Evolutionary conservation across 2,329 filamentous ascomycete species (phyloP).

Genomic region (Phyllosticta capitalensis): DNA sequence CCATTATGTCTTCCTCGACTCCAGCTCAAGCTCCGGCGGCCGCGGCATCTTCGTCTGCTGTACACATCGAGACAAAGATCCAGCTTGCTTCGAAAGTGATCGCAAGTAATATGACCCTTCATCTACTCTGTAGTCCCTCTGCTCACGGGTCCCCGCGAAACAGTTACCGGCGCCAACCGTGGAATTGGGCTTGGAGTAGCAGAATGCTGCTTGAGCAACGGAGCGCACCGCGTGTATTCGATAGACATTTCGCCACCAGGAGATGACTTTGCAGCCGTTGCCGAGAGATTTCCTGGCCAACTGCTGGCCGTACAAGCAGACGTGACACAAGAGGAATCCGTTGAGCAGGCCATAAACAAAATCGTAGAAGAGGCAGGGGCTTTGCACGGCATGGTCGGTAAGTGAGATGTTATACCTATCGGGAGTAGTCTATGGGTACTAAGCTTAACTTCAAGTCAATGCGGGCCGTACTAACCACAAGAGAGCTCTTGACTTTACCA

Average conservation of each 20-base stretch:
- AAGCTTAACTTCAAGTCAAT: conserved; percentile 20
- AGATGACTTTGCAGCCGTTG: conserved; percentile 33
- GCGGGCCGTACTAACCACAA: conserved; percentile 45
- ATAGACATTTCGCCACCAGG: conserved; percentile 36
- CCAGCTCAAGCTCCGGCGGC: neutral
- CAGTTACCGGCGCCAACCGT: conserved; percentile 22
- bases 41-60: conserved; percentile 4
- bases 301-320: conserved; percentile 36
- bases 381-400: conserved; percentile 42
- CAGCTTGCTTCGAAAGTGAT: conserved; percentile 20
- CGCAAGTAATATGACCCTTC: neutral
- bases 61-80: conserved; percentile 18
- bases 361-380: conserved; percentile 36
- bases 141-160: conserved; percentile 13
- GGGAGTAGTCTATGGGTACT: too few species aligned
- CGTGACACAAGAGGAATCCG: conserved; percentile 39
- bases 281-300: conserved; percentile 31
- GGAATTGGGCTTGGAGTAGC: conserved; percentile 39
- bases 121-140: too few species aligned
- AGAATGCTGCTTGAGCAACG: conserved; percentile 38
- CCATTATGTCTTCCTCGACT: neutral
- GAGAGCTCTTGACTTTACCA: conserved; percentile 41
- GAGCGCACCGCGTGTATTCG: conserved; percentile 35
- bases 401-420: too few species aligned
- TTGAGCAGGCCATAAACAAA: conserved; percentile 35